Evolutionary conservation across 108 stramenopile genomes (phyloP), one percentile per base, ranked within the genome.

Genomic region (Skeletonema tropicum): DNA sequence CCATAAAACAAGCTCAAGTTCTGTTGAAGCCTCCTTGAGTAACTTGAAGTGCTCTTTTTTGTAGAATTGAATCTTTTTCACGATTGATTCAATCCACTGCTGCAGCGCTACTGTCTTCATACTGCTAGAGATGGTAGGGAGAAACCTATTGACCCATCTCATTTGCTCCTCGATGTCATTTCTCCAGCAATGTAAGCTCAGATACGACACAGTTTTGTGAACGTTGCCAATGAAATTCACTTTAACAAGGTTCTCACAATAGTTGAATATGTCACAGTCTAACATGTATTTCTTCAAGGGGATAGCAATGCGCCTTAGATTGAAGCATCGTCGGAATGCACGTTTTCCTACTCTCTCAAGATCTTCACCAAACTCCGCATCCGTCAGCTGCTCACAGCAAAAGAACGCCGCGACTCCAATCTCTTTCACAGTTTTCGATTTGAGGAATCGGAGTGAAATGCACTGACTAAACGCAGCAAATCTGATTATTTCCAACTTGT

Each of bases 131-230:
- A 25, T 55, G 2, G 52, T 25, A 2, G 52, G 52, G 5, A 55
- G 21, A 55, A 55, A 21, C 23, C 52, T 23, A 55, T 55, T 55
- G 23, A 55, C 10, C 52, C 19, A 55, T 10, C 9, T 55, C 23
- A 55, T 23, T 55, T 55, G 19, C 23, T 55, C 52, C 52, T 55
- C 21, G n/a, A 55, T 55, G 52, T 55, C 52, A 55, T 55, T 55
- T 21, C 52, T 55, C 52, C 52, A 55, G 23, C 52, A 25, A 6
- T 55, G 9, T 23, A 55, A 3, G 52, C 52, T 55, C 23, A 55
- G 25, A 23, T 25, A 23, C 5, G 52, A 55, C 6, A n/a, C 7
- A 7, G 23, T 55, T 23, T 5, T 55, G 19, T 25, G 23, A 8
- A 55, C n/a, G 52, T 8, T 55, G 5, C 52, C 52, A 1, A 21